Evolutionary conservation across 768 basidiomycete genomes (phyloP).

Genomic region (Brasilioporus rufonigricans): DNA sequence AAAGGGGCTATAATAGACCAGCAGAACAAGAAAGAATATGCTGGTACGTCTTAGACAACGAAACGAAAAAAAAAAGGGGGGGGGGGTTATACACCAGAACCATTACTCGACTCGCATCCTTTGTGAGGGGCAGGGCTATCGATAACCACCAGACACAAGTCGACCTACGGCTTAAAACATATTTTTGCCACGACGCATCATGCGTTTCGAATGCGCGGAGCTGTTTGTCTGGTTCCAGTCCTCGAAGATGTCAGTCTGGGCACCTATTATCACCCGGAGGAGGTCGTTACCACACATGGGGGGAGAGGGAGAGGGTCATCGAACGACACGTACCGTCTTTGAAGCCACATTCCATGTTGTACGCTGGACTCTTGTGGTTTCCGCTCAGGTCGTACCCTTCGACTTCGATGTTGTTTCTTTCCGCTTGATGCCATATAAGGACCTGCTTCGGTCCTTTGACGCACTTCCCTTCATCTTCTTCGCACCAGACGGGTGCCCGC

Average conservation of each 20-base stretch:
- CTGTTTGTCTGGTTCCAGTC: too few species aligned
- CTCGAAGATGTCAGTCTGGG: slow-evolving; percentile 19
- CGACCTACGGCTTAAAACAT: neutral
- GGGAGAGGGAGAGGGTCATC: neutral
- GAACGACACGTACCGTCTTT: slow-evolving; percentile 1
- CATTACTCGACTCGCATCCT: neutral
- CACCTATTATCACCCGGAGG: slow-evolving; percentile 7
- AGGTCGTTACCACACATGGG: neutral
- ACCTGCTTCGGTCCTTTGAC: slow-evolving; percentile 10
- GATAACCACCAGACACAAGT: neutral
- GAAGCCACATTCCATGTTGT: slow-evolving; percentile 18
- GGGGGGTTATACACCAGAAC: neutral
- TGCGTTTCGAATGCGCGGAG: neutral
- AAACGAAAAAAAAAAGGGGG: too few species aligned
- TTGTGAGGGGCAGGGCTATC: neutral
- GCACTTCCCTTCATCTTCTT: slow-evolving; percentile 1
- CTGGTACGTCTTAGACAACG: neutral
- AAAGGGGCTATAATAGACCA: too few species aligned
- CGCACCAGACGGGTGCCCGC: neutral
- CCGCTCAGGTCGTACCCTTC: slow-evolving; percentile 1
- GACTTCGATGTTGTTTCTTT: slow-evolving; percentile 8
- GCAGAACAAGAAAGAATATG: neutral
- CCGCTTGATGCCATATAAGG: neutral
- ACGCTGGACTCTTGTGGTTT: neutral
- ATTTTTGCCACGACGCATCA: neutral